Base-by-base conservation (phyloP, 2,329 filamentous ascomycete species). In the Microdochium nivale region DNA sequence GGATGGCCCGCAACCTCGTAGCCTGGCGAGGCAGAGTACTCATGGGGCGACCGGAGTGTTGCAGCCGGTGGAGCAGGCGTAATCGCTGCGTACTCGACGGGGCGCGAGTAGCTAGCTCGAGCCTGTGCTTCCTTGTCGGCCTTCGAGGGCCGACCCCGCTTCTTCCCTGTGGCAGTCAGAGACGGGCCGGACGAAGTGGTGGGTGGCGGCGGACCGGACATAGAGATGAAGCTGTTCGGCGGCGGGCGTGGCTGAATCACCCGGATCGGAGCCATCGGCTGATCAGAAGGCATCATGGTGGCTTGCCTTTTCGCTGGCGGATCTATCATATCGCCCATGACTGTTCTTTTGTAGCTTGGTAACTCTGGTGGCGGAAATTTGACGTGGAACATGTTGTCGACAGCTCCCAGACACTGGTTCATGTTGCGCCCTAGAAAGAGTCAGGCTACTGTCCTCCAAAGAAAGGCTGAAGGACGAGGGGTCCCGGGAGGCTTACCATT, bases 61-160 rank as follows among this genome's bases (percentile, higher is more conserved):
- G 55, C 54, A 50, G 55, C 58, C 49, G 58, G 51, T 27, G 58
- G 66, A 49, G 57, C 61, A 24, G 63, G 63, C 27, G 63, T 65
- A 27, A 67, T 66, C 23, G 62, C 60, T 52, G 62, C 46, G 51
- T 62, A 66, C 52, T 66, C 64, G 25, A 58, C 60, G 40, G 60
- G 43, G 47, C 63, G 58, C 25, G 59, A 52, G 32, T 65, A 63
- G 49, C 56, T 55, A 25, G 64, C 62, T 30, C 64, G 64, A 48
- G 63, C 62, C 52, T 65, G 62, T 14, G 64, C 64, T 60, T 67
- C 70, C 56, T 70, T 73, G 51, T 75, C 73, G 13, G 70, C 67
- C 51, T 73, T 69, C 11, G 73, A 70, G 3, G 74, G 74, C 37
- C 74, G 67, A 2, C 74, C 74, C 53, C 73, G 68, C 59, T 75